Conservation (phyloP, 306 rosid species). For the Alnus rubra region DNA sequence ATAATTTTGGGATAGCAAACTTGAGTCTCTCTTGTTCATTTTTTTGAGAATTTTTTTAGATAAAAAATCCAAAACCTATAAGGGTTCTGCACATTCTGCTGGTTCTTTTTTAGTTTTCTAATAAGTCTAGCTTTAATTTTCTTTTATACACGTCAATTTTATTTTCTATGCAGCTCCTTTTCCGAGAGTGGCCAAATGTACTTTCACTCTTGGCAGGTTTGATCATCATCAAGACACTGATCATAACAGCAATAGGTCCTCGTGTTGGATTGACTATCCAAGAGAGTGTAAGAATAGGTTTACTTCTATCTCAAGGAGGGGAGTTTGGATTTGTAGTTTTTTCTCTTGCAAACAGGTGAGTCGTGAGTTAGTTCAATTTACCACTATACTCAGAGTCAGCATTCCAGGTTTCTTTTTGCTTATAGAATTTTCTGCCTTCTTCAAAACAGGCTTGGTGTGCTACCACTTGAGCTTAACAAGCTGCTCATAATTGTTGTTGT, state of each 20-base stretch:
- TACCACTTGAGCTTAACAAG: constrained; percentile 98
- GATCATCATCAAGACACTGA: constrained; percentile 86
- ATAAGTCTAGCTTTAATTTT: background rate
- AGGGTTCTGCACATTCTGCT: background rate
- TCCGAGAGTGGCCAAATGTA: constrained; percentile 98
- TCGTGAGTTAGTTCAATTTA: constrained; percentile 15
- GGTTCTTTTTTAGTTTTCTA: background rate
- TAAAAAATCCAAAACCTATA: background rate
- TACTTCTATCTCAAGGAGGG: constrained; percentile 98
- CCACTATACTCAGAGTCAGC: constrained; percentile 16
- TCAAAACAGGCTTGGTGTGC: constrained; percentile 86
- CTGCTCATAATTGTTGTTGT: constrained; percentile 95
- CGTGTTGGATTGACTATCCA: constrained; percentile 90
- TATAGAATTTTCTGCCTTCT: constrained; percentile 28
- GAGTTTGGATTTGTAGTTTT: constrained; percentile 95
- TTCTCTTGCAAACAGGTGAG: constrained; percentile 90
- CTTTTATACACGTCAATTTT: constrained; percentile 6
- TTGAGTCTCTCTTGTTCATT: background rate
- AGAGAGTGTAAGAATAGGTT: constrained; percentile 98
- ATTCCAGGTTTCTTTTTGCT: constrained; percentile 23
- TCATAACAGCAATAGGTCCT: constrained; percentile 95
- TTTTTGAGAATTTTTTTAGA: background rate
- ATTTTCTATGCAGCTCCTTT: constrained; percentile 69
- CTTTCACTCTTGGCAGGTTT: constrained; percentile 91
- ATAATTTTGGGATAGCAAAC: background rate